Conservation (phyloP, 495 filamentous ascomycete species). For the Aspergillus funiculosus region DNA sequence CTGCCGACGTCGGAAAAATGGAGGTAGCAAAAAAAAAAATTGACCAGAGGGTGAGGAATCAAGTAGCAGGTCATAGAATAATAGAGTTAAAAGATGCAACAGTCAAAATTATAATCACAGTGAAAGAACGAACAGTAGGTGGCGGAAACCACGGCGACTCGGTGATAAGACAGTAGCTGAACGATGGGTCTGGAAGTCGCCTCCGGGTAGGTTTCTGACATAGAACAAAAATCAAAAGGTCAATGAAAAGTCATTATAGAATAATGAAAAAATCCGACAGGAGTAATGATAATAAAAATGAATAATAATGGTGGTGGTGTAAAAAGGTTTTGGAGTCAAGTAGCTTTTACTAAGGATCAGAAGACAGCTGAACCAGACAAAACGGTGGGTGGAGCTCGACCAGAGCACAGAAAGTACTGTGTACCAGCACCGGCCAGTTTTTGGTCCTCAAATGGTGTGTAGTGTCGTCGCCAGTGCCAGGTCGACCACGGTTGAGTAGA, state of each 20-base stretch:
- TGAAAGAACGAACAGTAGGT: constrained; percentile 4
- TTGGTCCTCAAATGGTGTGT: constrained; percentile 18
- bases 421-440: constrained; percentile 19
- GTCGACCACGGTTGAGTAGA: constrained; percentile 30
- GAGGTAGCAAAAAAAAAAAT: constrained; percentile 8
- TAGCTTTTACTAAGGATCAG: constrained; percentile 21
- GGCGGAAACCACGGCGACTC: constrained; percentile 21
- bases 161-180: constrained; percentile 25
- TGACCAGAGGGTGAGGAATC: constrained; percentile 3
- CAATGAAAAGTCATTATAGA: constrained; percentile 11
- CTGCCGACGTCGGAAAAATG: constrained; percentile 7
- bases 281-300: constrained; percentile 10
- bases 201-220: constrained; percentile 19
- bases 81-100: constrained; percentile 8
- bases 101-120: constrained; percentile 2
- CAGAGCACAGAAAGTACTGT: constrained; percentile 12
- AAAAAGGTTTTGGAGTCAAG: constrained; percentile 13
- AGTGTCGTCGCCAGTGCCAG: constrained; percentile 21
- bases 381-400: constrained; percentile 23
- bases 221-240: constrained; percentile 14
- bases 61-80: constrained; percentile 1
- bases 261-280: constrained; percentile 6
- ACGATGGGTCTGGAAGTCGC: constrained; percentile 24
- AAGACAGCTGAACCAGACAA: constrained; percentile 21
- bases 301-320: constrained; percentile 10